These are phyloP conservation scores for Parmelia sp. DNA, from an alignment of 495 filamentous ascomycete species.

Conservation along the genomic window DNA sequence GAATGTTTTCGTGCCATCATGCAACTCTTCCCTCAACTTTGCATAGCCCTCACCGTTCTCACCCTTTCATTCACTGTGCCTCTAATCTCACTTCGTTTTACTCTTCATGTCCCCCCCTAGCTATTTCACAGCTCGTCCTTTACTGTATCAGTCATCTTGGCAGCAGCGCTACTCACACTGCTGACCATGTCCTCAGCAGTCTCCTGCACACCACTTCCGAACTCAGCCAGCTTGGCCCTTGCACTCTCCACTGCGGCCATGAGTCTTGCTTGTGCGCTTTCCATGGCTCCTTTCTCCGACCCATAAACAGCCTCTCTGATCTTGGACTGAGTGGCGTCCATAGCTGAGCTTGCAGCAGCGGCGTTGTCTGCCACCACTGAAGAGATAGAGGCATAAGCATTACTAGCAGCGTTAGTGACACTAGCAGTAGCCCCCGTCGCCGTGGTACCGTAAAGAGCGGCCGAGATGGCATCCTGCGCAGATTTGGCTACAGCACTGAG, in stretches of 20 bases:
- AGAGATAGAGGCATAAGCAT: slow-evolving; percentile 31
- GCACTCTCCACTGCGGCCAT: slow-evolving; percentile 44
- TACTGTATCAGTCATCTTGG: slow-evolving; percentile 34
- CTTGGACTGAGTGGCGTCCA: slow-evolving; percentile 27
- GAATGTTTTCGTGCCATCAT: slow-evolving; percentile 9
- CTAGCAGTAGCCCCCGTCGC: slow-evolving; percentile 34
- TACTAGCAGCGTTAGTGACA: slow-evolving; percentile 35
- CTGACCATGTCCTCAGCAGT: slow-evolving; percentile 43
- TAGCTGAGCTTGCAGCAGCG: slow-evolving; percentile 27
- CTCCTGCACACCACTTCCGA: slow-evolving; percentile 39
- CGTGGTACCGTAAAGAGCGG: slow-evolving; percentile 49
- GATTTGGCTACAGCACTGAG: slow-evolving; percentile 46
- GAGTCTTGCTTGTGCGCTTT: slow-evolving; percentile 48
- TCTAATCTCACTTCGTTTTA: not conserved
- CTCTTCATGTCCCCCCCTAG: not conserved
- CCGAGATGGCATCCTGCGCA: slow-evolving; percentile 44
- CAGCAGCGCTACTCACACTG: slow-evolving; percentile 38
- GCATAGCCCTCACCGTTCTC: not conserved
- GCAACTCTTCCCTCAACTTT: slow-evolving; percentile 1
- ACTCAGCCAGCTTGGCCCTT: slow-evolving; percentile 40
- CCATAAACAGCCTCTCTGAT: slow-evolving; percentile 39
- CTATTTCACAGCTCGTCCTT: slow-evolving; percentile 53
- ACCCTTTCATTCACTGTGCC: not conserved
- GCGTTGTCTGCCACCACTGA: slow-evolving; percentile 32
- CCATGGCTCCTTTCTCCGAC: slow-evolving; percentile 47